Evolutionary conservation across 306 rosid species (phyloP).

Genomic region (Astragalus glycyphyllos): DNA sequence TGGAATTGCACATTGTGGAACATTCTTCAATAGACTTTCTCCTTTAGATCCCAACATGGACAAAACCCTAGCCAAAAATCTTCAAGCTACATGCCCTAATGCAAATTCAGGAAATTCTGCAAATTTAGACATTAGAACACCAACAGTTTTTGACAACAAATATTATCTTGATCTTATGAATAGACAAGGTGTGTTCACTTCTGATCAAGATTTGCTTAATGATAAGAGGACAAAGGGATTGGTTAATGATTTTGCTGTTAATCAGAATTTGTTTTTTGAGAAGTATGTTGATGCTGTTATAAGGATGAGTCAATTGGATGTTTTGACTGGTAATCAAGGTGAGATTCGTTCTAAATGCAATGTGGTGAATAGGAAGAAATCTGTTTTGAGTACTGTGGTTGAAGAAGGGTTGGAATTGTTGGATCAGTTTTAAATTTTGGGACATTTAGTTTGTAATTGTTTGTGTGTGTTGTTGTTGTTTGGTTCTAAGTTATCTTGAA

Average conservation of each 20-base stretch:
- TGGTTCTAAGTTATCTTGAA: neutral
- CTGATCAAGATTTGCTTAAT: slow-evolving; percentile 58
- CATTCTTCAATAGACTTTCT: slow-evolving; percentile 57
- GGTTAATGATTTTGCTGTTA: slow-evolving; percentile 51
- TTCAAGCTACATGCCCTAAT: slow-evolving; percentile 50
- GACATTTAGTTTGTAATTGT: neutral
- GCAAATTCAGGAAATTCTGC: slow-evolving; percentile 19
- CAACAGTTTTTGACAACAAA: slow-evolving; percentile 62
- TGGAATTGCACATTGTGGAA: slow-evolving; percentile 54
- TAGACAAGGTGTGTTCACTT: slow-evolving; percentile 69
- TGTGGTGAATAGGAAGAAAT: slow-evolving; percentile 40
- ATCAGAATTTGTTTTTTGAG: slow-evolving; percentile 59
- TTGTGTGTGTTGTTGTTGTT: neutral
- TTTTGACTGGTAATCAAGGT: slow-evolving; percentile 56
- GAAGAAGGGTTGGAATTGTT: slow-evolving; percentile 37
- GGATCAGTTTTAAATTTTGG: slow-evolving; percentile 15
- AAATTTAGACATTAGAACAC: slow-evolving; percentile 56
- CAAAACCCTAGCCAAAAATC: slow-evolving; percentile 53
- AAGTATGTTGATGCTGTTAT: slow-evolving; percentile 54
- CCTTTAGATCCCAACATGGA: slow-evolving; percentile 61
- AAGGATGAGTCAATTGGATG: slow-evolving; percentile 67
- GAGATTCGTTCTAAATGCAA: slow-evolving; percentile 65
- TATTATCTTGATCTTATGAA: slow-evolving; percentile 60
- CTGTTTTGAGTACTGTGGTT: slow-evolving; percentile 31
- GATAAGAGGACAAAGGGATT: slow-evolving; percentile 50